These are phyloP conservation scores for Aeschynomene evenia DNA, from an alignment of 306 rosid species.

Conservation along the genomic window DNA sequence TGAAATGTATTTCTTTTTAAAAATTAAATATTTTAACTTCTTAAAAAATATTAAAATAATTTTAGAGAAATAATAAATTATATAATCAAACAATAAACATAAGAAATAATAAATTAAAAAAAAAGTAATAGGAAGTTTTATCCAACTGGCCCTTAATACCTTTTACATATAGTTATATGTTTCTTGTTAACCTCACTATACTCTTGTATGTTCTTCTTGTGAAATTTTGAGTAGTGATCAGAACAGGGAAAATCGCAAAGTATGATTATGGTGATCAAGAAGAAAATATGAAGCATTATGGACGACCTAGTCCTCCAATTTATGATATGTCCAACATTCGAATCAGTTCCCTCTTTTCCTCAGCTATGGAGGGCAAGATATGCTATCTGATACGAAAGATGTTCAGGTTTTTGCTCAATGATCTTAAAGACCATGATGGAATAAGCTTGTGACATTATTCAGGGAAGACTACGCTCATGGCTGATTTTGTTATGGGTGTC, in stretches of 20 bases:
- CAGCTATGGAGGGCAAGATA: constrained; percentile 53
- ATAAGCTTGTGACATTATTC: constrained; percentile 45
- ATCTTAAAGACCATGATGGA: constrained; percentile 47
- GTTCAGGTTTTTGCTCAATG: constrained; percentile 48
- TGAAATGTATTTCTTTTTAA: too few relatives aligned
- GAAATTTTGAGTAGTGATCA: constrained; percentile 51
- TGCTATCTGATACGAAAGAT: constrained; percentile 48
- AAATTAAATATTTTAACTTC: too few relatives aligned
- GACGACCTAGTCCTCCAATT: constrained; percentile 53
- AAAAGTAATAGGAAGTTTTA: too few relatives aligned
- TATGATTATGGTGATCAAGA: constrained; percentile 57
- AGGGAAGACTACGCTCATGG: constrained; percentile 59
- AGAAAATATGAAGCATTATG: constrained; percentile 50
- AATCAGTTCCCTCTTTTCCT: constrained; percentile 58
- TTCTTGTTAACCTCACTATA: too few relatives aligned
- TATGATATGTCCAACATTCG: constrained; percentile 51
- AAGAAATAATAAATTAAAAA: too few relatives aligned
- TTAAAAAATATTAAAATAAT: too few relatives aligned
- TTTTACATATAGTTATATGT: too few relatives aligned
- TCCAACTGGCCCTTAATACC: too few relatives aligned
- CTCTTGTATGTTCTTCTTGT: too few relatives aligned
- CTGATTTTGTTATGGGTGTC: constrained; percentile 52
- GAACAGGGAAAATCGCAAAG: constrained; percentile 48
- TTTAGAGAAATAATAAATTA: too few relatives aligned
- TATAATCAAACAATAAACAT: too few relatives aligned